Evolutionary conservation across 2,329 filamentous ascomycete genomes (phyloP).

Genomic region (Calonectria naviculata): DNA sequence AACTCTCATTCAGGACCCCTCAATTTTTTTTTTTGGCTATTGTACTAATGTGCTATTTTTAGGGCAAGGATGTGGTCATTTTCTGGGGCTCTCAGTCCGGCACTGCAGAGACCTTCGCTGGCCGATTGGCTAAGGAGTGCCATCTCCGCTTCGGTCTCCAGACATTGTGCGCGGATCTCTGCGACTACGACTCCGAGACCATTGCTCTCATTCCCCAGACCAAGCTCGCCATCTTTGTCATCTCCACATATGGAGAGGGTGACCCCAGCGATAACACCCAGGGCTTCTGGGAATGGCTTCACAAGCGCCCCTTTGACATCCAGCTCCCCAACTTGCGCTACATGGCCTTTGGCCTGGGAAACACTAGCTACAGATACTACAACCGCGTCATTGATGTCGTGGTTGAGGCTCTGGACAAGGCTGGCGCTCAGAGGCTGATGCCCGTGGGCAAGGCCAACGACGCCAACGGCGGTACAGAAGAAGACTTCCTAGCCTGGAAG

Average conservation of each 20-base stretch:
- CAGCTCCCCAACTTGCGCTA: slow-evolving; percentile 42
- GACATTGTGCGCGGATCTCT: slow-evolving; percentile 78
- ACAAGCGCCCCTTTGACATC: slow-evolving; percentile 26
- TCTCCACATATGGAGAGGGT: slow-evolving; percentile 54
- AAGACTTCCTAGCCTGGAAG: slow-evolving; percentile 51
- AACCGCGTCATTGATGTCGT: slow-evolving; percentile 49
- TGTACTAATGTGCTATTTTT: neutral
- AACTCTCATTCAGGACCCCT: neutral
- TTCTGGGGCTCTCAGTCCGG: slow-evolving; percentile 98
- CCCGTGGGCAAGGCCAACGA: slow-evolving; percentile 47
- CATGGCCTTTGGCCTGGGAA: slow-evolving; percentile 51
- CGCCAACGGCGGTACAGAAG: slow-evolving; percentile 44
- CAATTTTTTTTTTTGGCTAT: neutral
- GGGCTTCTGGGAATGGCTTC: slow-evolving; percentile 44
- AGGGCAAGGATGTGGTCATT: slow-evolving; percentile 85
- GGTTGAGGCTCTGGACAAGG: slow-evolving; percentile 30
- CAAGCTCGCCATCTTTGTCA: slow-evolving; percentile 48
- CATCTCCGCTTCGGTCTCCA: slow-evolving; percentile 88
- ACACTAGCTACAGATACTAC: slow-evolving; percentile 52
- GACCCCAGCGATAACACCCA: slow-evolving; percentile 53
- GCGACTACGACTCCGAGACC: slow-evolving; percentile 57
- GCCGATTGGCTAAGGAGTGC: slow-evolving; percentile 88
- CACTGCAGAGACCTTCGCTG: slow-evolving; percentile 92
- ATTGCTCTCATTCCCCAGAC: slow-evolving; percentile 41
- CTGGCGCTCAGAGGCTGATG: slow-evolving; percentile 43